phyloP scores from a whole-genome alignment of 495 filamentous ascomycete species.

The Trichoderma parareesei region DNA sequence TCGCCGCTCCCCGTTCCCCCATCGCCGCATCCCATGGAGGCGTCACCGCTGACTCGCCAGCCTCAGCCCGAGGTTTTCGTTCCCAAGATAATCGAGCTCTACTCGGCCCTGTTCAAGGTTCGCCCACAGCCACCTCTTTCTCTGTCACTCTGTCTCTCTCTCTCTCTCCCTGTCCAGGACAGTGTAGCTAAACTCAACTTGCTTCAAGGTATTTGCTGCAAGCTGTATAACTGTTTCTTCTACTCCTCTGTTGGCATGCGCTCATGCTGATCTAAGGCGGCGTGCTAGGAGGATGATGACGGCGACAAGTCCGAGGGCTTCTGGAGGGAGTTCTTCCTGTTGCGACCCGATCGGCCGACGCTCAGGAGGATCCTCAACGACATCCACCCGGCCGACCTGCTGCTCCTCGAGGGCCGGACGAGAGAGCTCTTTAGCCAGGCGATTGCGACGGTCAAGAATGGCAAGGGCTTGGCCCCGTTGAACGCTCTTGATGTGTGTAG shows the following conservation, averaged over 20 bases:
- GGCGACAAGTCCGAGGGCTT: conserved; percentile 73
- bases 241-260: not conserved
- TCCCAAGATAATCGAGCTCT: conserved; percentile 86
- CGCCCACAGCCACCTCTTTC: conserved; percentile 9
- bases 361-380: conserved; percentile 59
- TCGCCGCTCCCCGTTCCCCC: not conserved
- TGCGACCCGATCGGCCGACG: conserved; percentile 62
- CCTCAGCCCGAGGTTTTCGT: conserved; percentile 82
- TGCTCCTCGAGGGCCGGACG: conserved; percentile 67
- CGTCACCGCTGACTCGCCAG: conserved; percentile 90
- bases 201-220: not conserved
- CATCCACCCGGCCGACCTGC: conserved; percentile 62
- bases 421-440: conserved; percentile 69
- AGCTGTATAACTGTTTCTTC: not conserved
- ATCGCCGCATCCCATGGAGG: conserved; percentile 53
- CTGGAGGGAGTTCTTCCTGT: conserved; percentile 92
- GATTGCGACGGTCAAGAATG: conserved; percentile 58
- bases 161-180: not conserved
- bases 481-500: conserved; percentile 80
- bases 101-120: conserved; percentile 82
- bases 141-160: too few relatives aligned
- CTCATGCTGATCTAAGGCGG: conserved; percentile 27
- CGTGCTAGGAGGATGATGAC: conserved; percentile 47
- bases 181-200: not conserved
- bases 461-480: conserved; percentile 54